These are phyloP conservation scores for Trypanosoma theileri DNA, from an alignment of 208 protist species.

Conservation along the genomic window DNA sequence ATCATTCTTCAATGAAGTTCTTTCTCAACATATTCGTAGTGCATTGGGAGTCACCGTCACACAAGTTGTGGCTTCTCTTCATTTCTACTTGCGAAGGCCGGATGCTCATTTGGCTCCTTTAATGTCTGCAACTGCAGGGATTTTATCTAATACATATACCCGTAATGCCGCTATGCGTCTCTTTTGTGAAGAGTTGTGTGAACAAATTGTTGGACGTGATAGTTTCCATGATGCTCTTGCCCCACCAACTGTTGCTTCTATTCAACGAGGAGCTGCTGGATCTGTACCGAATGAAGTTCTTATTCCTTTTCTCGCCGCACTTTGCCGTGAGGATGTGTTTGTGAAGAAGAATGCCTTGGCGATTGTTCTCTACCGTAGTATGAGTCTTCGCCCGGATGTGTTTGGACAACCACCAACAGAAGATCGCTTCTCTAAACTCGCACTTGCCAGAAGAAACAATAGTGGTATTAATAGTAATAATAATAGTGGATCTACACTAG, in stretches of 20 bases:
- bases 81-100: slow-evolving; percentile 49
- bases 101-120: slow-evolving; percentile 57
- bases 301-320: slow-evolving; percentile 74
- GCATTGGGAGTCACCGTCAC: slow-evolving; percentile 34
- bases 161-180: slow-evolving; percentile 62
- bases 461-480: background rate
- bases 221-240: slow-evolving; percentile 67
- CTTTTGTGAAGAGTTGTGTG: slow-evolving; percentile 65
- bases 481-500: background rate
- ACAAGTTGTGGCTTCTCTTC: slow-evolving; percentile 54
- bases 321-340: slow-evolving; percentile 65
- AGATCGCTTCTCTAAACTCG: slow-evolving; percentile 35
- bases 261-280: slow-evolving; percentile 21
- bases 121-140: slow-evolving; percentile 64
- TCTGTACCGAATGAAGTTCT: slow-evolving; percentile 72
- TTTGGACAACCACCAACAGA: slow-evolving; percentile 82
- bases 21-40: slow-evolving; percentile 37
- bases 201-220: slow-evolving; percentile 48
- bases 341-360: slow-evolving; percentile 61
- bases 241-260: slow-evolving; percentile 59
- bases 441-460: slow-evolving; percentile 14
- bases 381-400: slow-evolving; percentile 66
- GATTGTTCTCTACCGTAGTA: slow-evolving; percentile 55
- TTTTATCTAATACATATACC: slow-evolving; percentile 41
- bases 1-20: slow-evolving; percentile 44